Evolutionary conservation across 495 filamentous ascomycete genomes (phyloP), one percentile per base, ranked within the genome.

Genomic region (Copromyces sp.): DNA sequence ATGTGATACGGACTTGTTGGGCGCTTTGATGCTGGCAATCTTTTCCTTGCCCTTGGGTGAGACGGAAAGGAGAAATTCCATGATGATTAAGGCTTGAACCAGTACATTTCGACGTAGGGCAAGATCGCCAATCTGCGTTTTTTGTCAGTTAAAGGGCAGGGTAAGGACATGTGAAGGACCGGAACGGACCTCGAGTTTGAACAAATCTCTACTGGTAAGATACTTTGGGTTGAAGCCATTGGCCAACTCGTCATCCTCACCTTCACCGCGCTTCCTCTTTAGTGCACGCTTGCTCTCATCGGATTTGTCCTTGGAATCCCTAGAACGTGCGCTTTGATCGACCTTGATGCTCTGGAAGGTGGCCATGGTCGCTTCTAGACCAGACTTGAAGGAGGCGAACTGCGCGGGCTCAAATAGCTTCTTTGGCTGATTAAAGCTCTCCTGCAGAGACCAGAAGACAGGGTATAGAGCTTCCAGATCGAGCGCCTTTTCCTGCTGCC

Each of bases 221-320:
- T 98, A 99, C 78, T 98, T 98, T 9, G 95, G 94, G 76, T 98
- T 98, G 84, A 96, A 97, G 32, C 87, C 91, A 78, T 89, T 92
- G 40, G 90, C 86, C 65, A 93, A 84, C 40, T 88, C 86, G 53
- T 86, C 83, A 68, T 88, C 86, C 0, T 82, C 84, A 59, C 90
- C 87, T 39, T 87, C 86, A 65, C 53, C 53, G 37, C 89, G 87
- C 78, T 95, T 97, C 39, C 92, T 86, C 80, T 96, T 96, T n/a
- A 85, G 80, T 9, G 88, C 88, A 59, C 85, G 86, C 42, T 88
- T 86, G 53, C 81, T 79, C 37, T 93, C 90, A 16, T 91, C 92
- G 3, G 83, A 79, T 71, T 87, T 91, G 29, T 86, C 82, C 38
- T 65, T 71, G 44, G 74, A 77, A 20, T 79, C 78, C 68, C 71